These are phyloP conservation scores for Neoscytalidium dimidiatum DNA, from an alignment of 2,329 filamentous ascomycete genomes.

Conservation along the genomic window DNA sequence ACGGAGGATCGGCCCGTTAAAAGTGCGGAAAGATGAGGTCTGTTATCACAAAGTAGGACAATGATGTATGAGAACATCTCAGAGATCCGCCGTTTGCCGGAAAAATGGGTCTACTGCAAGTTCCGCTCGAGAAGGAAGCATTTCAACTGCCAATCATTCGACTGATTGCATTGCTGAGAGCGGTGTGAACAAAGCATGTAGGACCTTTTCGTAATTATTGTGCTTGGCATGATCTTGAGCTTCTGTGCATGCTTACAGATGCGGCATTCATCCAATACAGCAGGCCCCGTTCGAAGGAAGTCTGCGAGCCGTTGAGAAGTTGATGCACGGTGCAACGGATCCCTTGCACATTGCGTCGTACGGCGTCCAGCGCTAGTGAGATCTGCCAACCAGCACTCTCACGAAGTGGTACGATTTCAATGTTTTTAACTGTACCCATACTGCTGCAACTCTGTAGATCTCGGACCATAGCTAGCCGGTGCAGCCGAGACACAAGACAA, in stretches of 20 bases:
- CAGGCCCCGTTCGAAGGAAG: not conserved
- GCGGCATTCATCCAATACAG: too few species aligned
- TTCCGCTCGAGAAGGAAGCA: too few species aligned
- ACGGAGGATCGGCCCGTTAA: not conserved
- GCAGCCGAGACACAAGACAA: not conserved
- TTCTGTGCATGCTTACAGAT: too few species aligned
- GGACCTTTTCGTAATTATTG: too few species aligned
- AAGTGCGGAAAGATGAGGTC: not conserved
- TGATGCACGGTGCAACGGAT: slow-evolving; percentile 6
- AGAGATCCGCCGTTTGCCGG: too few species aligned
- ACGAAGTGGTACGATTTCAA: not conserved
- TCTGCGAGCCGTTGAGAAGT: not conserved
- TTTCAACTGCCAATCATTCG: too few species aligned
- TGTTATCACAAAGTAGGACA: too few species aligned
- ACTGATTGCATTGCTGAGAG: too few species aligned
- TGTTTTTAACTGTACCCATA: not conserved
- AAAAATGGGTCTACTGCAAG: too few species aligned
- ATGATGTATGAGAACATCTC: too few species aligned
- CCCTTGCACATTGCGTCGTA: not conserved
- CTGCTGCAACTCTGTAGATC: not conserved
- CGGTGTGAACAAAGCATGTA: too few species aligned
- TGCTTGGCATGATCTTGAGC: too few species aligned
- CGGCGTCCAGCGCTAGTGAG: not conserved
- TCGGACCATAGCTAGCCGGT: not conserved
- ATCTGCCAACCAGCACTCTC: not conserved